A percentile compares a stretch with the other conserved stretches of the same genome.
These are phyloP conservation scores for Lycium barbarum DNA, from an alignment of 257 asterid species.

Conservation along the genomic window DNA sequence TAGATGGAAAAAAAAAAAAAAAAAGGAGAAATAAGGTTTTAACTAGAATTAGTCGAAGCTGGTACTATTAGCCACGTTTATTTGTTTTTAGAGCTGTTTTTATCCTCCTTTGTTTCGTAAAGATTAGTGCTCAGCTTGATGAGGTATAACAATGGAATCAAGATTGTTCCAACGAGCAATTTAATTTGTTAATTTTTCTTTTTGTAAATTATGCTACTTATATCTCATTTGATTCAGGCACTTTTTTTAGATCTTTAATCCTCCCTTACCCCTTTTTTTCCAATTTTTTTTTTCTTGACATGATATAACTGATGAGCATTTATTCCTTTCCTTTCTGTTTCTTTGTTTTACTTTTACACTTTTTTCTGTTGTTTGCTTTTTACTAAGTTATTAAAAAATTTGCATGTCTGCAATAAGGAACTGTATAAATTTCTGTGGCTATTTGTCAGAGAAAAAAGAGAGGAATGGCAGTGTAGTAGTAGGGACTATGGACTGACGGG, in stretches of 20 bases:
- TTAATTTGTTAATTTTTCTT: conserved; percentile 30
- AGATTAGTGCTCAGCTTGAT: conserved; percentile 25
- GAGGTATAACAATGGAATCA: conserved; percentile 21
- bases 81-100: conserved; percentile 20
- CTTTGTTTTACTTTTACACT: neutral
- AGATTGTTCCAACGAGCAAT: conserved; percentile 21
- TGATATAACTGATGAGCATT: neutral
- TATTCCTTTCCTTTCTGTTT: neutral
- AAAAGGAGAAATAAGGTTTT: conserved; percentile 46
- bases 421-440: conserved; percentile 21
- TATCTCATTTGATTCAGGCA: conserved; percentile 12
- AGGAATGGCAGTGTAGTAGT: conserved; percentile 4
- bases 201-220: conserved; percentile 15
- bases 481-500: neutral
- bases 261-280: neutral
- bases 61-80: conserved; percentile 39
- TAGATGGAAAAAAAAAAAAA: neutral
- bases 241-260: neutral
- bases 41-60: conserved; percentile 36
- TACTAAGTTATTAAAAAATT: neutral
- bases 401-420: conserved; percentile 17
- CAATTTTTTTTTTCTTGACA: neutral
- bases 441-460: neutral
- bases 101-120: neutral
- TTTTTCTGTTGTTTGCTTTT: conserved; percentile 11